Evolutionary conservation across 345 rosid genomes (phyloP).

Genomic region (Eucalyptus cladocalyx): DNA sequence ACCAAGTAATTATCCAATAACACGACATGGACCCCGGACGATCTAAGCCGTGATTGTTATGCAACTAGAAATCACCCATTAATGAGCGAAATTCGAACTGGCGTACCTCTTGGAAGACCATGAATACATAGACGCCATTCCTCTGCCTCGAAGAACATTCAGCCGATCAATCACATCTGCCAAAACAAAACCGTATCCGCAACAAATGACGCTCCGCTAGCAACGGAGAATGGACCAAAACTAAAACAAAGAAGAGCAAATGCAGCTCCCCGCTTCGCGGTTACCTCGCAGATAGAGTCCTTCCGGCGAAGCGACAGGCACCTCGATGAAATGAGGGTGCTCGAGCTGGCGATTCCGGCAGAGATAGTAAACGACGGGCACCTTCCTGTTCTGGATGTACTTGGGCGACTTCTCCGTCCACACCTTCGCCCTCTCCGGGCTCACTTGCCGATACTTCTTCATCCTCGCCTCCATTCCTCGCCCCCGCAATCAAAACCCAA

Average conservation of each 20-base stretch:
- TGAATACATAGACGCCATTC: slow-evolving; percentile 85
- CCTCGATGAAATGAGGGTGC: slow-evolving; percentile 97
- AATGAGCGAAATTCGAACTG: background rate
- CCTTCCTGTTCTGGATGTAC: slow-evolving; percentile 62
- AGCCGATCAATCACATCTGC: slow-evolving; percentile 83
- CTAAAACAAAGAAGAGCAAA: background rate
- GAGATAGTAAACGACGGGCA: slow-evolving; percentile 79
- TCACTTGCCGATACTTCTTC: slow-evolving; percentile 69
- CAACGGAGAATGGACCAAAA: background rate
- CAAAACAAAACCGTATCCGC: background rate
- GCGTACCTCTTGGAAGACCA: slow-evolving; percentile 87
- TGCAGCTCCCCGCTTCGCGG: background rate
- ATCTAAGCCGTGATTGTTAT: background rate
- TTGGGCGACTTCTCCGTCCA: slow-evolving; percentile 95
- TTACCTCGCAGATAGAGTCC: slow-evolving; percentile 82
- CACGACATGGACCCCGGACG: background rate
- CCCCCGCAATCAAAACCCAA: background rate
- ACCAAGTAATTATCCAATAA: background rate
- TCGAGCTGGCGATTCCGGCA: slow-evolving; percentile 94
- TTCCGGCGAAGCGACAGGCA: slow-evolving; percentile 55
- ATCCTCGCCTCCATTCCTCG: slow-evolving; percentile 52
- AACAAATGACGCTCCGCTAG: background rate
- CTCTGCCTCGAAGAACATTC: slow-evolving; percentile 88
- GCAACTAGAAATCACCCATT: background rate
- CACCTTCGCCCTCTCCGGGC: slow-evolving; percentile 93